Evolutionary conservation across 768 basidiomycete genomes (phyloP).

Genomic region (Hericium rajendrae): DNA sequence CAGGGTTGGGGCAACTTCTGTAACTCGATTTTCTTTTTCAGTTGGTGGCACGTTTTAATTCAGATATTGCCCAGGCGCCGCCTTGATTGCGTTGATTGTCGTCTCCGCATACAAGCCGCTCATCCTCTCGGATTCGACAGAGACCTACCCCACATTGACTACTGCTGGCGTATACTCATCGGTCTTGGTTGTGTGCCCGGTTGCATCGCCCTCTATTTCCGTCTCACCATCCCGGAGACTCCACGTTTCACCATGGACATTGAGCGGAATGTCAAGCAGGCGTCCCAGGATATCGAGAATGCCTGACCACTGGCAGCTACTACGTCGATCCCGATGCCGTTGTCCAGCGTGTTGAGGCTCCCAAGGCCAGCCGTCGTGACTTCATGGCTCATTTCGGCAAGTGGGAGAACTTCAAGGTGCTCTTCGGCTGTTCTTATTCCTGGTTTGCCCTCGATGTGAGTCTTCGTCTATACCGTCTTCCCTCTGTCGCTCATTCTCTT

Average conservation of each 20-base stretch:
- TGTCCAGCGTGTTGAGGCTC: slow-evolving; percentile 54
- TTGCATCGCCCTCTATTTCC: slow-evolving; percentile 79
- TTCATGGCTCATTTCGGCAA: slow-evolving; percentile 60
- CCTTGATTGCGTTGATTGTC: slow-evolving; percentile 55
- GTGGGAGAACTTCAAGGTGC: slow-evolving; percentile 72
- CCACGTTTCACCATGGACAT: slow-evolving; percentile 91
- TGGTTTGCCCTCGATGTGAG: slow-evolving; percentile 85
- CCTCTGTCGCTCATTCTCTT: neutral
- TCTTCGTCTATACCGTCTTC: slow-evolving; percentile 21
- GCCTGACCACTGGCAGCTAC: slow-evolving; percentile 45
- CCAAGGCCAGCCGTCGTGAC: slow-evolving; percentile 59
- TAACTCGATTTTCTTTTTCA: slow-evolving; percentile 22
- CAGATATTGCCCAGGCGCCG: slow-evolving; percentile 35
- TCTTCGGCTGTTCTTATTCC: slow-evolving; percentile 69
- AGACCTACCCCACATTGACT: slow-evolving; percentile 49
- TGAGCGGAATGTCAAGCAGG: slow-evolving; percentile 73
- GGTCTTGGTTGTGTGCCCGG: slow-evolving; percentile 82
- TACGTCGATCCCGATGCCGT: slow-evolving; percentile 45
- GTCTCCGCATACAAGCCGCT: slow-evolving; percentile 58
- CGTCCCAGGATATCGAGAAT: slow-evolving; percentile 59
- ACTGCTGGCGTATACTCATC: slow-evolving; percentile 80
- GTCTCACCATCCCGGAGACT: slow-evolving; percentile 86
- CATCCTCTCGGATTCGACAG: slow-evolving; percentile 36
- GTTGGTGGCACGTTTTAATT: neutral
- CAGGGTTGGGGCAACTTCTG: slow-evolving; percentile 87